A percentile compares a stretch with the other conserved stretches of the same genome.
phyloP scores from a whole-genome alignment of 345 rosid species.

The Eucalyptus sp. region DNA sequence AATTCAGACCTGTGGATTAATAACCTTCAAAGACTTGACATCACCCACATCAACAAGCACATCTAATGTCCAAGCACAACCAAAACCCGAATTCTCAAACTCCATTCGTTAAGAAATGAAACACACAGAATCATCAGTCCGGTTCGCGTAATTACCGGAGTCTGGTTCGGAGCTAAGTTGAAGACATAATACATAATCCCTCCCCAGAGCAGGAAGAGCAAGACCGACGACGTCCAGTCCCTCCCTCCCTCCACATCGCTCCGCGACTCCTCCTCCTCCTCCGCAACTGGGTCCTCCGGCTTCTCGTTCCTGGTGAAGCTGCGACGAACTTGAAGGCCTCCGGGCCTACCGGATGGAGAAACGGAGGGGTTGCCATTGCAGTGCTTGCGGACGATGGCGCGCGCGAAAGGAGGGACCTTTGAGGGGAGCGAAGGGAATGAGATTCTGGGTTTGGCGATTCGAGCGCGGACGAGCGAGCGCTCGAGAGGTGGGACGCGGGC shows the following conservation, averaged over 20 bases:
- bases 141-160: slow-evolving; percentile 31
- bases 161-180: slow-evolving; percentile 63
- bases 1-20: not conserved
- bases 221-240: slow-evolving; percentile 67
- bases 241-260: slow-evolving; percentile 19
- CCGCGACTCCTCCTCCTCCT: not conserved
- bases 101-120: not conserved
- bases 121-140: not conserved
- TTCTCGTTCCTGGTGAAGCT: slow-evolving; percentile 35
- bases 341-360: not conserved
- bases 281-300: slow-evolving; percentile 12
- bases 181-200: slow-evolving; percentile 68
- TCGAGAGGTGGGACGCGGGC: not conserved
- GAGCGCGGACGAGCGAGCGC: not conserved
- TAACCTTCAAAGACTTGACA: not conserved
- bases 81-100: not conserved
- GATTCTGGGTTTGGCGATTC: not conserved
- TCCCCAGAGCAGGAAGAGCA: slow-evolving; percentile 65
- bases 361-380: not conserved
- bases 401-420: not conserved
- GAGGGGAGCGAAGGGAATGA: not conserved
- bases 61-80: not conserved
- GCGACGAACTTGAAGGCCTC: slow-evolving; percentile 15
- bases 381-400: not conserved
- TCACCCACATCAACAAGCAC: not conserved